Percentiles rank a stretch among this genome's conserved stretches.
phyloP scores from a whole-genome alignment of 495 filamentous ascomycete species.

The Amniculicola lignicola region DNA sequence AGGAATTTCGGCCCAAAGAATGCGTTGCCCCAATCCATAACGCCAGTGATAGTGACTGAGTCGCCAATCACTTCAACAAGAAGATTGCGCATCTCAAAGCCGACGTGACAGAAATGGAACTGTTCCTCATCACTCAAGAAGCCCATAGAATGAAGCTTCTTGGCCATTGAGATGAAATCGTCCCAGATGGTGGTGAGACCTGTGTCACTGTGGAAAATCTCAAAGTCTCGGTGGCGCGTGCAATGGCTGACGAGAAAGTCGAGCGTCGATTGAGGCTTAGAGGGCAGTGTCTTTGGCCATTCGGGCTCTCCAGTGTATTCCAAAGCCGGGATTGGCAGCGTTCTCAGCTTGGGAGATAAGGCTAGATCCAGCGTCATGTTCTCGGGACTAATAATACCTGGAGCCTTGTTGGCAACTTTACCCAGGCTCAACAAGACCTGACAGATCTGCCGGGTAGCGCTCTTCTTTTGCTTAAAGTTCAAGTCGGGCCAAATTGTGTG shows the following conservation, averaged over 20 bases:
- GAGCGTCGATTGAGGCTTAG: background rate
- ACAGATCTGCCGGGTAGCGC: background rate
- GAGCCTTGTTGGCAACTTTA: background rate
- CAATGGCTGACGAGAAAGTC: background rate
- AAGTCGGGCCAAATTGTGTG: background rate
- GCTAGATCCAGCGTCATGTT: background rate
- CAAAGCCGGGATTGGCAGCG: background rate
- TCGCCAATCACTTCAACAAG: constrained; percentile 1
- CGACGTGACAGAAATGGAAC: constrained; percentile 7
- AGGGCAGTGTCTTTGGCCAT: background rate
- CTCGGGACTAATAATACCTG: background rate
- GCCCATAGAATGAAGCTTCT: background rate
- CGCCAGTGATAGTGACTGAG: constrained; percentile 4
- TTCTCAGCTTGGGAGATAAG: background rate
- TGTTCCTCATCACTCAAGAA: background rate
- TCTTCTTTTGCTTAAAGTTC: background rate
- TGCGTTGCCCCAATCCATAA: constrained; percentile 16
- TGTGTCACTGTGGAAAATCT: background rate
- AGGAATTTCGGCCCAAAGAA: constrained; percentile 11
- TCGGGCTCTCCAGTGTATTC: background rate
- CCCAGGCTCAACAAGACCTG: background rate
- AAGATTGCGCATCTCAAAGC: constrained; percentile 4
- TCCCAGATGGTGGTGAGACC: constrained; percentile 1
- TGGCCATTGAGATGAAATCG: background rate
- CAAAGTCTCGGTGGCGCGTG: too few relatives aligned